Evolutionary conservation across 805 yeast genomes (phyloP).

Genomic region (Candida corydali): DNA sequence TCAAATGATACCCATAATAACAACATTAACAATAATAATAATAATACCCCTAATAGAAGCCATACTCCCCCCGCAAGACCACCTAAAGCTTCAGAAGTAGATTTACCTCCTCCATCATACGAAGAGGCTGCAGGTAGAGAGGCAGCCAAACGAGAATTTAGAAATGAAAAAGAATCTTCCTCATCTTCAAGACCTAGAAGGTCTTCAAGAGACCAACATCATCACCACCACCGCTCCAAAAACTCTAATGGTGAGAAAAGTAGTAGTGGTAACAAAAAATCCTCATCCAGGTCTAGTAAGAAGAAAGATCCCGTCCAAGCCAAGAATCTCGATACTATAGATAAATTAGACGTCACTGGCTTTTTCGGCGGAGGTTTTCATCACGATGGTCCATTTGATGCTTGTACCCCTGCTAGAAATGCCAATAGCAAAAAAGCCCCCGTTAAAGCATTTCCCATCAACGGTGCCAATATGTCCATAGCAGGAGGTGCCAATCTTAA

Average conservation of each 20-base stretch:
- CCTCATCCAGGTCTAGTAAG: slow-evolving; percentile 22
- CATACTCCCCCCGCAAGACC: slow-evolving; percentile 23
- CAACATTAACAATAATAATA: slow-evolving; percentile 2
- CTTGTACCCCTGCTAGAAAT: slow-evolving; percentile 95
- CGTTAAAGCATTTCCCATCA: slow-evolving; percentile 90
- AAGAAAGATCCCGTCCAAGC: slow-evolving; percentile 47
- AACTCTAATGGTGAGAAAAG: not conserved
- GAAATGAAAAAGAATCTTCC: slow-evolving; percentile 44
- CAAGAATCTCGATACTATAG: slow-evolving; percentile 86
- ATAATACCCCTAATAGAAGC: slow-evolving; percentile 11
- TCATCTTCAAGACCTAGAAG: slow-evolving; percentile 19
- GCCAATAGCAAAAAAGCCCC: slow-evolving; percentile 75
- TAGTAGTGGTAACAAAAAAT: slow-evolving; percentile 1
- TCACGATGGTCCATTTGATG: slow-evolving; percentile 99
- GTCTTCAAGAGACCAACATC: slow-evolving; percentile 9
- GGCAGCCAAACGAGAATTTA: slow-evolving; percentile 41
- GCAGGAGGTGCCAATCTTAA: slow-evolving; percentile 56
- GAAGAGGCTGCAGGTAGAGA: slow-evolving; percentile 63
- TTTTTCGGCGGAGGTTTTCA: slow-evolving; percentile 92
- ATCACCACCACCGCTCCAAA: slow-evolving; percentile 1
- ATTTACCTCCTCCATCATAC: slow-evolving; percentile 65
- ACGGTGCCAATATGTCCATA: slow-evolving; percentile 89
- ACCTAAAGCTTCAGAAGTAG: slow-evolving; percentile 16
- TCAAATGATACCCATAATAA: slow-evolving; percentile 9
- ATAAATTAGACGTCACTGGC: slow-evolving; percentile 93